Conservation (phyloP, 1,284 basidiomycete genomes). For the Marasmius tenuissimus region DNA sequence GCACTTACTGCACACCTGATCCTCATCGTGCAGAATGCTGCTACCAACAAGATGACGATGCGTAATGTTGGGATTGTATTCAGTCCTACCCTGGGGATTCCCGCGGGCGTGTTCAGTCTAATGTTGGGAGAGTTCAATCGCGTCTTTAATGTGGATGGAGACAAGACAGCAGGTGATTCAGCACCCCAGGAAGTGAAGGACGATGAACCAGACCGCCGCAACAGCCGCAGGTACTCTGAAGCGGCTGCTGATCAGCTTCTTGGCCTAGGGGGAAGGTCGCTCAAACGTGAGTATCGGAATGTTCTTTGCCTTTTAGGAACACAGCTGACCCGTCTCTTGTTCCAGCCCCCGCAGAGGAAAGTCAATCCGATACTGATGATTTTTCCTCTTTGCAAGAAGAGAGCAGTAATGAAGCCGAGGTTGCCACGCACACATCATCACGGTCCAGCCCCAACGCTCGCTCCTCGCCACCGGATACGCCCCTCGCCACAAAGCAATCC, state of each 20-base stretch:
- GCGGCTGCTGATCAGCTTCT: slow-evolving; percentile 77
- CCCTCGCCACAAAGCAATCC: slow-evolving; percentile 35
- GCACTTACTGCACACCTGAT: slow-evolving; percentile 96
- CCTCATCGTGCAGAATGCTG: slow-evolving; percentile 88
- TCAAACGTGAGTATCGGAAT: slow-evolving; percentile 50
- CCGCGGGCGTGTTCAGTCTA: slow-evolving; percentile 91
- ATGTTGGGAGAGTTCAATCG: slow-evolving; percentile 90
- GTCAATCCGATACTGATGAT: slow-evolving; percentile 67
- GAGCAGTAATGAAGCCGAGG: slow-evolving; percentile 67
- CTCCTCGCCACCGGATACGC: slow-evolving; percentile 36
- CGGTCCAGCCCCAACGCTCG: slow-evolving; percentile 40
- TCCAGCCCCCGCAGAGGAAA: slow-evolving; percentile 55
- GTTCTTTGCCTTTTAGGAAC: slow-evolving; percentile 4
- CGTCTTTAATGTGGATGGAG: slow-evolving; percentile 77
- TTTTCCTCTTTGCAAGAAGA: slow-evolving; percentile 60
- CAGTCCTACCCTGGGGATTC: slow-evolving; percentile 92
- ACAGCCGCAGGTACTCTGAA: slow-evolving; percentile 78
- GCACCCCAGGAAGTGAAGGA: slow-evolving; percentile 23
- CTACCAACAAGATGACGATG: slow-evolving; percentile 98
- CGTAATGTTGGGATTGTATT: slow-evolving; percentile 98
- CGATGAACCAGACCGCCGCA: slow-evolving; percentile 51
- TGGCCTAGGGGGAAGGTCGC: slow-evolving; percentile 65
- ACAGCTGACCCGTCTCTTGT: not conserved
- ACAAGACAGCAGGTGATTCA: slow-evolving; percentile 35
- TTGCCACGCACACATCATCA: slow-evolving; percentile 46